Percentiles rank a stretch among this genome's conserved stretches.
These are phyloP conservation scores for Flammula alnicola DNA, from an alignment of 1,284 basidiomycete species.

Conservation along the genomic window DNA sequence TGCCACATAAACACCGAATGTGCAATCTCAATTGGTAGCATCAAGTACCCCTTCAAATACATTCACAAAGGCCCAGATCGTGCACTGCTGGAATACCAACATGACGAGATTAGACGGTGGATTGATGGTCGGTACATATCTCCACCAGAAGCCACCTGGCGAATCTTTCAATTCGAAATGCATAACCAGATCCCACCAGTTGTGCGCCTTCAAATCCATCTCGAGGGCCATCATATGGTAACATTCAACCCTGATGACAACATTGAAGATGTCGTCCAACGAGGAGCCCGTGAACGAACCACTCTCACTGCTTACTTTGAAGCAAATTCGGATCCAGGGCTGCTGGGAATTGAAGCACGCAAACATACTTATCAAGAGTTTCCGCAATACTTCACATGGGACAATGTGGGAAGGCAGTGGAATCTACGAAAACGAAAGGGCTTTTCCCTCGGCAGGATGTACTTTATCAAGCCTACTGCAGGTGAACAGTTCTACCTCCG, in stretches of 20 bases:
- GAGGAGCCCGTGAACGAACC: conserved; percentile 29
- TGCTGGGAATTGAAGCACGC: too few relatives aligned
- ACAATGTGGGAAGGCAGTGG: too few relatives aligned
- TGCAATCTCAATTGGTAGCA: conserved; percentile 26
- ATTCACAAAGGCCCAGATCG: too few relatives aligned
- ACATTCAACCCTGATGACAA: conserved; percentile 33
- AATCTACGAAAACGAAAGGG: too few relatives aligned
- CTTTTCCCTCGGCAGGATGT: too few relatives aligned
- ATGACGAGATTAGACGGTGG: conserved; percentile 39
- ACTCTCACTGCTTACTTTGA: conserved; percentile 43
- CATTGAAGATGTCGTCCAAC: conserved; percentile 27
- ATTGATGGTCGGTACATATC: conserved; percentile 43
- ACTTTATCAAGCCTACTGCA: conserved; percentile 27
- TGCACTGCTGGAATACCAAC: conserved; percentile 33
- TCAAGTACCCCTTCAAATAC: too few relatives aligned
- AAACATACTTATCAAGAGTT: too few relatives aligned
- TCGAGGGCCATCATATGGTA: too few relatives aligned
- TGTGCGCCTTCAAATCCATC: conserved; percentile 41
- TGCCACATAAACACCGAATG: conserved; percentile 55
- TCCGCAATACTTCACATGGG: too few relatives aligned
- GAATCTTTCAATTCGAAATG: conserved; percentile 37
- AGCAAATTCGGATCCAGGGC: too few relatives aligned
- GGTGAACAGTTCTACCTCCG: conserved; percentile 42
- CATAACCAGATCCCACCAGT: conserved; percentile 37
- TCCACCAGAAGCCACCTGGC: conserved; percentile 38